Evolutionary conservation across 1,284 basidiomycete species (phyloP).

Genomic region (Cutaneotrichosporon mucoides): DNA sequence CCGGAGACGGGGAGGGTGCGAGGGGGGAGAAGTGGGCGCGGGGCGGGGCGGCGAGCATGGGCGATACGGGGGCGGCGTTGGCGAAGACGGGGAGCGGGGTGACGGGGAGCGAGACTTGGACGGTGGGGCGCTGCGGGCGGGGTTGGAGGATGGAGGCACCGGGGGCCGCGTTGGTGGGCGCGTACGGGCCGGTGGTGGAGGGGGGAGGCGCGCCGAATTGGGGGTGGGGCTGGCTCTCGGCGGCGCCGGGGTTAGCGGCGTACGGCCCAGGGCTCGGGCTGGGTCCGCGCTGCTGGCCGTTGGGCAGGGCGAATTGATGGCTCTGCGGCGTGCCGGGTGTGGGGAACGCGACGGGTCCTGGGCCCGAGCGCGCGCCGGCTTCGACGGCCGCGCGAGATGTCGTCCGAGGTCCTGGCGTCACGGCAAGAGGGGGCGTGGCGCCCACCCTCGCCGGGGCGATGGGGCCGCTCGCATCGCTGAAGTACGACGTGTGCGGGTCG

Average conservation of each 20-base stretch:
- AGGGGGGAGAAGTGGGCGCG: slow-evolving; percentile 18
- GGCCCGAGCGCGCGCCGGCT: too few relatives aligned
- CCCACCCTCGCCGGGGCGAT: neutral
- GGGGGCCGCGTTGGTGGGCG: neutral
- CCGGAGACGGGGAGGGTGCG: slow-evolving; percentile 12
- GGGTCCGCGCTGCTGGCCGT: too few relatives aligned
- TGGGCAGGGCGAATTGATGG: too few relatives aligned
- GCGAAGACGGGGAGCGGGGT: slow-evolving; percentile 1
- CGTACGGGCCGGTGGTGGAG: neutral
- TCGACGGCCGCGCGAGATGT: too few relatives aligned
- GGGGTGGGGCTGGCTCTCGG: neutral
- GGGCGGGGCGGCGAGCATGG: slow-evolving; percentile 37
- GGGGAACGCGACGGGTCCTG: too few relatives aligned
- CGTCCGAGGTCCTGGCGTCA: neutral
- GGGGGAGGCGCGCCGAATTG: neutral
- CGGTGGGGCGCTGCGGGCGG: neutral
- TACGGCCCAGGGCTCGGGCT: too few relatives aligned
- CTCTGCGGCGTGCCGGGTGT: too few relatives aligned
- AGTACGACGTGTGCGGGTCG: neutral
- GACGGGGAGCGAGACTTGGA: neutral
- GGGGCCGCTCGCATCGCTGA: neutral
- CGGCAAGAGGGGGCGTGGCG: neutral
- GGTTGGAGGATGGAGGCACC: neutral
- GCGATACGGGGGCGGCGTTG: slow-evolving; percentile 9
- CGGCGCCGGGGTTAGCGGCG: too few relatives aligned